phyloP scores from a whole-genome alignment of 2,329 filamentous ascomycete genomes.

The Thielaviopsis punctulata region DNA sequence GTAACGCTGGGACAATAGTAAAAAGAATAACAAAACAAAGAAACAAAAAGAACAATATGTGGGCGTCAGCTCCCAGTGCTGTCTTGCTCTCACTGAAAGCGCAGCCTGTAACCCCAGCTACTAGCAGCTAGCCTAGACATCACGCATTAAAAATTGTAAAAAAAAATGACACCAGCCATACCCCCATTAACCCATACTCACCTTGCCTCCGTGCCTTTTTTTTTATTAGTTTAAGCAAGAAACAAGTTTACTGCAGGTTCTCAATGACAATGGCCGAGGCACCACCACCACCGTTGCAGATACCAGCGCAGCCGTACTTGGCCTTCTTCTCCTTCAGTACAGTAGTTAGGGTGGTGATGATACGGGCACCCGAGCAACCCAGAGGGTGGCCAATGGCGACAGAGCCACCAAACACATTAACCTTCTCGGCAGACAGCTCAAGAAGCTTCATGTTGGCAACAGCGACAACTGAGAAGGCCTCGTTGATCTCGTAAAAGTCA shows the following conservation, averaged over 20 bases:
- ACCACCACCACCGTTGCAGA: slow-evolving; percentile 95
- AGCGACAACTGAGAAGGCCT: slow-evolving; percentile 93
- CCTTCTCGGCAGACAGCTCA: slow-evolving; percentile 60
- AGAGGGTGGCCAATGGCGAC: slow-evolving; percentile 93
- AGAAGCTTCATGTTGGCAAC: slow-evolving; percentile 93
- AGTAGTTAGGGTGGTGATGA: slow-evolving; percentile 75
- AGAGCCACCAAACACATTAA: slow-evolving; percentile 89
- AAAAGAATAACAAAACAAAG: not conserved
- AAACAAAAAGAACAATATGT: not conserved
- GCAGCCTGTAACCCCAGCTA: not conserved
- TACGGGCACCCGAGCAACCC: slow-evolving; percentile 83
- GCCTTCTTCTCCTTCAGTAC: slow-evolving; percentile 81
- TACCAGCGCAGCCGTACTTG: slow-evolving; percentile 85
- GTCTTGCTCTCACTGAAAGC: not conserved
- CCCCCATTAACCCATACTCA: not conserved
- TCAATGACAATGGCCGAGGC: slow-evolving; percentile 90
- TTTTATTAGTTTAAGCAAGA: slow-evolving; percentile 10
- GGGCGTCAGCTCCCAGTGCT: not conserved
- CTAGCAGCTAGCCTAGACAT: not conserved
- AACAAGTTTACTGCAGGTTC: slow-evolving; percentile 36
- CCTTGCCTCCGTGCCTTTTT: not conserved
- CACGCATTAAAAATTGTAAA: slow-evolving; percentile 5
- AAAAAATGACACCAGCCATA: not conserved
- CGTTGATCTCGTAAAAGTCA: slow-evolving; percentile 97
- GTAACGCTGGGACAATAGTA: not conserved